These are phyloP conservation scores for Blastobotrys peoriensis DNA, from an alignment of 805 yeast species.

Conservation along the genomic window DNA sequence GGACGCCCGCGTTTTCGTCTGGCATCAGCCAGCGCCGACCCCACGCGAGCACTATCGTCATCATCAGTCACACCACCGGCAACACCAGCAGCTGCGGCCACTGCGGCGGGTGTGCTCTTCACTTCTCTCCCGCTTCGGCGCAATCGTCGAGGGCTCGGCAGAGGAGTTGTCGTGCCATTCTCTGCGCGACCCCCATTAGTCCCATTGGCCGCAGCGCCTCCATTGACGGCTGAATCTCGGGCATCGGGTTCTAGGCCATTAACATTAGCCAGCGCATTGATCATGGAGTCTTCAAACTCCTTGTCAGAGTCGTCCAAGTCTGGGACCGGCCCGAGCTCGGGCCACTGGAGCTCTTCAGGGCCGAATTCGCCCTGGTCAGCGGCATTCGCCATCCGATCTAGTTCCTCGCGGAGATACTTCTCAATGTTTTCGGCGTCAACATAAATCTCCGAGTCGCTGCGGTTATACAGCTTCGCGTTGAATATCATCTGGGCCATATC, in stretches of 20 bases:
- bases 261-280: slow-evolving; percentile 1
- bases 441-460: slow-evolving; percentile 60
- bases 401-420: slow-evolving; percentile 40
- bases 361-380: slow-evolving; percentile 35
- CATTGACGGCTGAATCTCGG: background rate
- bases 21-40: background rate
- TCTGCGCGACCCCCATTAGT: background rate
- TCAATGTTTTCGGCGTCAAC: slow-evolving; percentile 60
- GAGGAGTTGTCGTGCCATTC: too few species aligned
- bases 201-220: background rate
- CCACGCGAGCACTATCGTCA: slow-evolving; percentile 10
- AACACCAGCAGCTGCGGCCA: background rate
- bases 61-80: slow-evolving; percentile 15
- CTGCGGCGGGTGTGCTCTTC: too few species aligned
- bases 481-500: slow-evolving; percentile 82
- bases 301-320: slow-evolving; percentile 32
- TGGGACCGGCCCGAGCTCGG: slow-evolving; percentile 67
- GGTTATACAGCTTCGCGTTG: slow-evolving; percentile 85
- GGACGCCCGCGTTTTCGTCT: slow-evolving; percentile 80
- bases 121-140: background rate
- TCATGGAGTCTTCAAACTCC: slow-evolving; percentile 14
- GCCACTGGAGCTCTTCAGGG: slow-evolving; percentile 41
- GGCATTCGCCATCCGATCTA: slow-evolving; percentile 38
- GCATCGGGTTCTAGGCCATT: too few species aligned
- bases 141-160: too few species aligned